These are phyloP conservation scores for Lactifluus rugatus DNA, from an alignment of 768 basidiomycete species.

Conservation along the genomic window DNA sequence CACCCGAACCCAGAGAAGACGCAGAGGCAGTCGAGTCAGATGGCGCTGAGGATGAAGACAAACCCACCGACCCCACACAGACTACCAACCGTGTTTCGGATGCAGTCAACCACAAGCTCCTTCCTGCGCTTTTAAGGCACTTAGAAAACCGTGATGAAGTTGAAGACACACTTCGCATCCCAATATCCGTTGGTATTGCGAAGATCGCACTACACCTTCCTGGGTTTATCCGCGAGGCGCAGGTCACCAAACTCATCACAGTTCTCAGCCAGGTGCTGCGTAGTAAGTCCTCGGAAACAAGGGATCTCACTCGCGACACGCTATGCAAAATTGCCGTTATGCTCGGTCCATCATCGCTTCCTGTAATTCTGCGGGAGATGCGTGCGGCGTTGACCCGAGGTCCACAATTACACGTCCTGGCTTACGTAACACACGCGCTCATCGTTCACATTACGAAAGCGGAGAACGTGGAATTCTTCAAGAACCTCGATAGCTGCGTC, in stretches of 20 bases:
- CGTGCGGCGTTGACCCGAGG: conserved; percentile 80
- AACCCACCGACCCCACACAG: conserved; percentile 13
- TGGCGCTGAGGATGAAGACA: conserved; percentile 24
- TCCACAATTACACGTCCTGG: conserved; percentile 89
- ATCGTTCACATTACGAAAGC: conserved; percentile 69
- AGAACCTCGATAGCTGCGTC: conserved; percentile 64
- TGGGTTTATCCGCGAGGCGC: conserved; percentile 44
- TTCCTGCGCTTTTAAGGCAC: conserved; percentile 72
- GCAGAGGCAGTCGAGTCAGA: conserved; percentile 24
- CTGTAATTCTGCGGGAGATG: conserved; percentile 66
- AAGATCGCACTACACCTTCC: conserved; percentile 80
- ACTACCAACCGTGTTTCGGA: conserved; percentile 45
- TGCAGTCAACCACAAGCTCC: conserved; percentile 61
- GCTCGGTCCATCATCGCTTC: conserved; percentile 67
- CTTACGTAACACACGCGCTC: conserved; percentile 72
- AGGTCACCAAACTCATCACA: conserved; percentile 70
- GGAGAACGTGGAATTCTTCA: conserved; percentile 45
- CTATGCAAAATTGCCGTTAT: conserved; percentile 67
- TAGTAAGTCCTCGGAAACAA: conserved; percentile 88
- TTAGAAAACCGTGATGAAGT: conserved; percentile 74
- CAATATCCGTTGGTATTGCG: conserved; percentile 78
- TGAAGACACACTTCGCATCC: conserved; percentile 81
- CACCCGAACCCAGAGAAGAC: conserved; percentile 23
- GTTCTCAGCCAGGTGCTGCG: conserved; percentile 82
- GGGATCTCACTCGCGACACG: conserved; percentile 78